phyloP scores from a whole-genome alignment of 371 early-diverging fungal genomes.

The Astathelohania contejeani region DNA sequence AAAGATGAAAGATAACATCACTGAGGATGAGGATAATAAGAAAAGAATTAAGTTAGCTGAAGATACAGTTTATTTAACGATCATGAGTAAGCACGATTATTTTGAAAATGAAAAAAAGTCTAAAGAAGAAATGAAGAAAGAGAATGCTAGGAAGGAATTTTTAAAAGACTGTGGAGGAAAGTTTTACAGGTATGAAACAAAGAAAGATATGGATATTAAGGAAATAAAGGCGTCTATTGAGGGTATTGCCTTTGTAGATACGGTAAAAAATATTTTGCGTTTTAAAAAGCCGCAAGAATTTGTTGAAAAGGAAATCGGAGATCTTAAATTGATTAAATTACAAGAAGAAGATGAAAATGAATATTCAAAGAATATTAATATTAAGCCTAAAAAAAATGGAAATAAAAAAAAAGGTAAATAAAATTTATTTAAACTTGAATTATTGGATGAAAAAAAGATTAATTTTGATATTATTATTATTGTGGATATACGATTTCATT shows the following conservation, averaged over 20 bases:
- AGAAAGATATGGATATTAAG: constrained; percentile 17
- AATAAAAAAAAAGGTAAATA: background rate
- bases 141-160: constrained; percentile 18
- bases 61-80: constrained; percentile 1
- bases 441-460: too few species aligned
- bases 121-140: constrained; percentile 23
- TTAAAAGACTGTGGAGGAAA: constrained; percentile 34
- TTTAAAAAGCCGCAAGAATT: constrained; percentile 42
- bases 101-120: constrained; percentile 18
- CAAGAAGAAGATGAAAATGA: constrained; percentile 31
- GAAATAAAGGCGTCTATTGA: constrained; percentile 30
- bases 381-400: constrained; percentile 10
- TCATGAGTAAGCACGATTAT: constrained; percentile 23
- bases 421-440: too few species aligned
- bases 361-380: constrained; percentile 27
- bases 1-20: constrained; percentile 4
- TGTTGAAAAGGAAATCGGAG: constrained; percentile 21
- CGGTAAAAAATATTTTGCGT: constrained; percentile 34
- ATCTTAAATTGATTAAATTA: constrained; percentile 19
- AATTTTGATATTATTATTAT: too few species aligned
- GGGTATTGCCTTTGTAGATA: constrained; percentile 49
- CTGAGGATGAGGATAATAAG: constrained; percentile 4
- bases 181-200: constrained; percentile 31
- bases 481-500: too few species aligned
- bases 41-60: constrained; percentile 4